Percentiles rank a stretch among this genome's conserved stretches.
These are phyloP conservation scores for Aspergillus clavatus DNA, from an alignment of 2,329 filamentous ascomycete species.

Conservation along the genomic window DNA sequence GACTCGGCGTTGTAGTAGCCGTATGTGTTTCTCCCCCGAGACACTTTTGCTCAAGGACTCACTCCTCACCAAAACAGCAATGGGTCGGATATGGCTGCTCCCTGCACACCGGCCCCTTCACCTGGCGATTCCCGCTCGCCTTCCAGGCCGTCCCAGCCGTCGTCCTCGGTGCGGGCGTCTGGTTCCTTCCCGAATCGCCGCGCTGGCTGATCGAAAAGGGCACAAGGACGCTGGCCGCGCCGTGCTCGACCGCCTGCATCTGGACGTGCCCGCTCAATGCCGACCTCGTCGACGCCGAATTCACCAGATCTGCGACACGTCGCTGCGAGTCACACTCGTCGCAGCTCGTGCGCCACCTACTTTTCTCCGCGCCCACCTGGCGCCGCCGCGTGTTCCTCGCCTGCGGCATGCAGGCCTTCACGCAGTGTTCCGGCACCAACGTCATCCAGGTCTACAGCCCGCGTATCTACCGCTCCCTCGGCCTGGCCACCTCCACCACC, in stretches of 20 bases:
- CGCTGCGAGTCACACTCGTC: conserved; percentile 26
- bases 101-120: conserved; percentile 26
- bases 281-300: conserved; percentile 38
- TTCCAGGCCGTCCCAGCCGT: conserved; percentile 40
- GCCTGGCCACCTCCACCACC: conserved; percentile 42
- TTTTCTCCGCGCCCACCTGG: conserved; percentile 43
- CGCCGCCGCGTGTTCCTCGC: conserved; percentile 45
- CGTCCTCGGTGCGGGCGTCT: conserved; percentile 31
- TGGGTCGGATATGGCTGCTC: conserved; percentile 49
- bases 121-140: conserved; percentile 34
- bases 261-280: conserved; percentile 27
- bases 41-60: background rate
- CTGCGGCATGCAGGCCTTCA: conserved; percentile 47
- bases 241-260: conserved; percentile 30
- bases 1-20: conserved; percentile 41
- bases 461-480: conserved; percentile 43
- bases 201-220: conserved; percentile 38
- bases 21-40: conserved; percentile 23
- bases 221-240: conserved; percentile 28
- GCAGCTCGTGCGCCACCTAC: conserved; percentile 39
- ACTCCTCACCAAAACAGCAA: conserved; percentile 27
- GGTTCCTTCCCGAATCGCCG: conserved; percentile 33
- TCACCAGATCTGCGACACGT: conserved; percentile 40
- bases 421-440: conserved; percentile 46
- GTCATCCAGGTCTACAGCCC: conserved; percentile 44